Conservation (phyloP, 768 basidiomycete species). For the Panaeolus papilionaceus region DNA sequence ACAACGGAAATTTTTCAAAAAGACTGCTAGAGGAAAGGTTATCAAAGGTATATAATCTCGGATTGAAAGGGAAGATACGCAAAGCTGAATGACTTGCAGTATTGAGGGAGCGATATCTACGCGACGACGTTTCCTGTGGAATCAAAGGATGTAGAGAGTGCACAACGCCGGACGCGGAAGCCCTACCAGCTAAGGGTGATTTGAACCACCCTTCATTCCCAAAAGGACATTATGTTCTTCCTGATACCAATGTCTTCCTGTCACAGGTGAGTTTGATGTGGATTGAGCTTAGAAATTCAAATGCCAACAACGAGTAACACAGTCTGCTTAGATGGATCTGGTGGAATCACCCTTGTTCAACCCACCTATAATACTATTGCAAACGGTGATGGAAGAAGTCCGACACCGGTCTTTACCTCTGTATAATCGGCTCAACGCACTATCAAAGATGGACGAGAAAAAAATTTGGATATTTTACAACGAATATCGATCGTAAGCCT, state of each 20-base stretch:
- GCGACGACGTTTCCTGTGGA: conserved; percentile 91
- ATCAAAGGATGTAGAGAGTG: conserved; percentile 75
- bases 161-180: conserved; percentile 40
- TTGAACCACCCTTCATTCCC: conserved; percentile 60
- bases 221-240: conserved; percentile 81
- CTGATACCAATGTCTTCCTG: conserved; percentile 95
- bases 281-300: conserved; percentile 8
- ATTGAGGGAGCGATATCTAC: conserved; percentile 90
- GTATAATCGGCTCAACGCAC: conserved; percentile 88
- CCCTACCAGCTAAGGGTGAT: conserved; percentile 67
- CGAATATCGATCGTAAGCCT: conserved; percentile 78
- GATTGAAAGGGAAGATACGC: not conserved
- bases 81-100: conserved; percentile 52
- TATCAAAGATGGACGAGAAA: conserved; percentile 87
- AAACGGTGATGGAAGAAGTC: conserved; percentile 97
- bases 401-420: conserved; percentile 92
- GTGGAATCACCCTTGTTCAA: conserved; percentile 79
- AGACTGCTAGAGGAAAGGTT: conserved; percentile 92
- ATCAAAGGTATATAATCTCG: conserved; percentile 73
- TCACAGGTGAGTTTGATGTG: conserved; percentile 65
- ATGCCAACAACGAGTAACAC: conserved; percentile 24
- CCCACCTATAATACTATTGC: conserved; percentile 86
- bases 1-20: conserved; percentile 94
- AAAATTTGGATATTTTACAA: conserved; percentile 87
- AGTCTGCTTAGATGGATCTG: conserved; percentile 81